phyloP scores from a whole-genome alignment of 305 asterid genomes.

The Euphrasia arctica region DNA sequence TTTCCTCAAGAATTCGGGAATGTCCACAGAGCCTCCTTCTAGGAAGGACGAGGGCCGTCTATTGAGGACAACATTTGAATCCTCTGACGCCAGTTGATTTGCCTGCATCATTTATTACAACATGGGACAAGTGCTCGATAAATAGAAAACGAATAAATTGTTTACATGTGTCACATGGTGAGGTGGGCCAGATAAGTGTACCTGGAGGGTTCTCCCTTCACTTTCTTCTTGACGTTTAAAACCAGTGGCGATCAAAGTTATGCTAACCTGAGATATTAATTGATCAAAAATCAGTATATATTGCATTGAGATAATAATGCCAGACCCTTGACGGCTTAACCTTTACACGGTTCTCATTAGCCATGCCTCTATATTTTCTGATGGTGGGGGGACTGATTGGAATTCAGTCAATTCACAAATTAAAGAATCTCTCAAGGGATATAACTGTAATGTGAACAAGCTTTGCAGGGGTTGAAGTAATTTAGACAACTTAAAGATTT shows the following conservation, averaged over 20 bases:
- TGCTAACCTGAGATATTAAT: conserved; percentile 57
- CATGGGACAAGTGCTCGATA: conserved; percentile 15
- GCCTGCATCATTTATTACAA: conserved; percentile 35
- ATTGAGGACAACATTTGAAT: conserved; percentile 45
- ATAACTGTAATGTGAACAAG: too few relatives aligned
- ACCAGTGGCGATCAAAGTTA: conserved; percentile 90
- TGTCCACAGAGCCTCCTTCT: conserved; percentile 75
- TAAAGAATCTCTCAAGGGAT: too few relatives aligned
- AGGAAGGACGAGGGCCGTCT: conserved; percentile 60
- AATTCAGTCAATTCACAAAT: too few relatives aligned
- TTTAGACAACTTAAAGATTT: too few relatives aligned
- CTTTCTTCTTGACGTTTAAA: conserved; percentile 88
- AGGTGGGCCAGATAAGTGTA: conserved; percentile 27
- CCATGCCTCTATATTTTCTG: too few relatives aligned
- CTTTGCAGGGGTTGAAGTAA: too few relatives aligned
- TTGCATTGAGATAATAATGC: too few relatives aligned
- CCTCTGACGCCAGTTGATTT: conserved; percentile 60
- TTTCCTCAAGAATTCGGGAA: conserved; percentile 64
- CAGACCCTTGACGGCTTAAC: too few relatives aligned
- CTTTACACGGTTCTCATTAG: too few relatives aligned
- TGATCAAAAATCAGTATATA: too few relatives aligned
- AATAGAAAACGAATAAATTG: neutral
- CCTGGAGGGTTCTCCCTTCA: conserved; percentile 68
- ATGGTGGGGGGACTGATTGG: too few relatives aligned
- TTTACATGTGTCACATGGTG: conserved; percentile 41